Conservation (phyloP, 2,329 filamentous ascomycete species). For the Trichophaea hybrida region DNA sequence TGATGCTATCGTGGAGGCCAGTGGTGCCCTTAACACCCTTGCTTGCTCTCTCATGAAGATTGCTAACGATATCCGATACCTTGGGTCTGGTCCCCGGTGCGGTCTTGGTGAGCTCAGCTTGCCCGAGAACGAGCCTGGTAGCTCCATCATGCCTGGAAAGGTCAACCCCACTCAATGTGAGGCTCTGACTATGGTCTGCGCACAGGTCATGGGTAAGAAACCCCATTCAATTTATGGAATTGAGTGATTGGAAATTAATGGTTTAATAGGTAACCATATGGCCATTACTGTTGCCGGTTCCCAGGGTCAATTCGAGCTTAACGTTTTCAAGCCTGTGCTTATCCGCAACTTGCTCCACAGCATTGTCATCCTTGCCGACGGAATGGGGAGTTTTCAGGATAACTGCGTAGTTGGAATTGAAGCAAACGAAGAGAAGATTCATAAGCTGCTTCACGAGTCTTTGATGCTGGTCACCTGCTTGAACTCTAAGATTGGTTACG, state of each 20-base stretch:
- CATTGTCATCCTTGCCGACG: conserved; percentile 71
- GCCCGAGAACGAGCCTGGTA: conserved; percentile 86
- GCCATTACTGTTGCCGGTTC: conserved; percentile 87
- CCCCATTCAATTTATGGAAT: background rate
- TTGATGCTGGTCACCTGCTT: conserved; percentile 97
- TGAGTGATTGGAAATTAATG: conserved; percentile 5
- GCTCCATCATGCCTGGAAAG: conserved; percentile 98
- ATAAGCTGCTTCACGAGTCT: conserved; percentile 81
- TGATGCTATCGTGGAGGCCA: conserved; percentile 88
- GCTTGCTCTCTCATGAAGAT: conserved; percentile 92
- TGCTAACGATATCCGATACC: conserved; percentile 92
- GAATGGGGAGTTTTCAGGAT: conserved; percentile 89
- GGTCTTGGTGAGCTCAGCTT: conserved; percentile 85
- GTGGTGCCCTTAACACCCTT: conserved; percentile 83
- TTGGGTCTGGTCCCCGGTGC: conserved; percentile 88
- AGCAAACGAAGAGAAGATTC: conserved; percentile 88
- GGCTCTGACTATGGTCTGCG: conserved; percentile 92
- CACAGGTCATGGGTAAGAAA: conserved; percentile 70
- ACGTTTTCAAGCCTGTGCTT: conserved; percentile 95
- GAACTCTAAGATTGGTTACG: conserved; percentile 93
- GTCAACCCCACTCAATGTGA: conserved; percentile 99
- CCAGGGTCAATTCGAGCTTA: conserved; percentile 96
- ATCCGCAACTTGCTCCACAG: conserved; percentile 94
- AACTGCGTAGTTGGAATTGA: conserved; percentile 77
- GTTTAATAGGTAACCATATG: conserved; percentile 53